Evolutionary conservation across 2,329 filamentous ascomycete species (phyloP).

Genomic region (Cordyceps farinosa): DNA sequence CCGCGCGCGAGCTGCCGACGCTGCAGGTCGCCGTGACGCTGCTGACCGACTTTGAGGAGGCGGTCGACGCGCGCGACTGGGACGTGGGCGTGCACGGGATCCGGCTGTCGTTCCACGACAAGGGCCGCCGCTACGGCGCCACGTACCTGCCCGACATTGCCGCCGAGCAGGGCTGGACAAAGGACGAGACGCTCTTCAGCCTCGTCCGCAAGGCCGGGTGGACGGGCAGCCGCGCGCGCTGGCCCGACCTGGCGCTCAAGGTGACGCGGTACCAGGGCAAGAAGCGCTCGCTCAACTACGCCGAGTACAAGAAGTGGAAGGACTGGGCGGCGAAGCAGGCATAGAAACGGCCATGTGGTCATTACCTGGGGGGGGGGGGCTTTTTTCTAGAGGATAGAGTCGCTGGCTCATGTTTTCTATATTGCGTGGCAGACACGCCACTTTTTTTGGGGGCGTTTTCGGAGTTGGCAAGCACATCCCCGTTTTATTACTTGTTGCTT

Average conservation of each 20-base stretch:
- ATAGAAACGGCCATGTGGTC: background rate
- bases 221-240: slow-evolving; percentile 73
- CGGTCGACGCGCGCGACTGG: slow-evolving; percentile 76
- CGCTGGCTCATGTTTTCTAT: background rate
- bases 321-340: slow-evolving; percentile 56
- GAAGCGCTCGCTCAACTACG: slow-evolving; percentile 67
- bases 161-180: slow-evolving; percentile 88
- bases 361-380: too few species aligned
- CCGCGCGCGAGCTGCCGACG: slow-evolving; percentile 49
- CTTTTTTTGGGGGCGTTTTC: background rate
- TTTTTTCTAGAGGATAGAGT: slow-evolving; percentile 4
- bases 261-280: slow-evolving; percentile 84
- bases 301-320: slow-evolving; percentile 76
- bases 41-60: slow-evolving; percentile 79
- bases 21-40: slow-evolving; percentile 72
- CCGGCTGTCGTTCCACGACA: slow-evolving; percentile 76
- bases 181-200: slow-evolving; percentile 85
- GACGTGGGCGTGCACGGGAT: slow-evolving; percentile 80
- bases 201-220: slow-evolving; percentile 95
- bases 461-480: background rate
- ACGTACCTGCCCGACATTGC: slow-evolving; percentile 94
- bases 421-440: background rate
- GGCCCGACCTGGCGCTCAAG: slow-evolving; percentile 74
- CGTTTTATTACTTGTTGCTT: background rate
- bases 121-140: slow-evolving; percentile 69